Evolutionary conservation across 2,329 filamentous ascomycete species (phyloP).

Genomic region (Biscogniauxia sp.): DNA sequence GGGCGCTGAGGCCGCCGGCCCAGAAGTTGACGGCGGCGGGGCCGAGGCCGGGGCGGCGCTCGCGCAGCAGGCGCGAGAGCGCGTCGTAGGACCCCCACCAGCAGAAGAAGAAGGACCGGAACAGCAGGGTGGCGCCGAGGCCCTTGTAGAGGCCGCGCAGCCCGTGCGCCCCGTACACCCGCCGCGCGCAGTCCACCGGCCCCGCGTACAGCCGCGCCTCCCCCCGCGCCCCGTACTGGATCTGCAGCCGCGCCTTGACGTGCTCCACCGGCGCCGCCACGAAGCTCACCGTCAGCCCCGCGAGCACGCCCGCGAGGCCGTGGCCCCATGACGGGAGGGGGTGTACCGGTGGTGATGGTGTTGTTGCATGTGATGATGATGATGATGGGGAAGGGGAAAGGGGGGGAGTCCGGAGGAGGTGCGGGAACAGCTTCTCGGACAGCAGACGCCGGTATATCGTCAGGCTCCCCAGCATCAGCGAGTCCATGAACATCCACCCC

Average conservation of each 20-base stretch:
- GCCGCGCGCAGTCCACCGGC: constrained; percentile 77
- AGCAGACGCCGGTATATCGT: constrained; percentile 85
- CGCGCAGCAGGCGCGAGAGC: constrained; percentile 65
- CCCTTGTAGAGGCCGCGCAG: constrained; percentile 82
- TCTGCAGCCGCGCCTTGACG: constrained; percentile 88
- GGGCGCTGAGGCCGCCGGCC: constrained; percentile 89
- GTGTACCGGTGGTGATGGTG: constrained; percentile 18
- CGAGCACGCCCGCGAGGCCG: constrained; percentile 81
- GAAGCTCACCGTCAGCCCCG: constrained; percentile 87
- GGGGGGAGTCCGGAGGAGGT: no score
- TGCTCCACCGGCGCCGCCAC: constrained; percentile 94
- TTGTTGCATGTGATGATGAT: constrained; percentile 24
- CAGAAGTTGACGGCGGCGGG: constrained; percentile 90
- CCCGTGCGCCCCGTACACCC: constrained; percentile 71
- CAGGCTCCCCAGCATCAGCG: constrained; percentile 83
- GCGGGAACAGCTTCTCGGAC: constrained; percentile 75
- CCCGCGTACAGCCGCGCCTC: constrained; percentile 77
- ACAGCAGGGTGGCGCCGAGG: constrained; percentile 78
- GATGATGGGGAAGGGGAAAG: constrained; percentile 37
- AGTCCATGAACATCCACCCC: constrained; percentile 99
- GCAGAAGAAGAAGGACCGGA: constrained; percentile 92
- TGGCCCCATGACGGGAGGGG: constrained; percentile 75
- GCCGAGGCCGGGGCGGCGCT: constrained; percentile 69
- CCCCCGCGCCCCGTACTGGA: constrained; percentile 85
- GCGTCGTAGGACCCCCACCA: constrained; percentile 98